These are phyloP conservation scores for Jatropha multifida DNA, from an alignment of 441 rosid species.

Conservation along the genomic window DNA sequence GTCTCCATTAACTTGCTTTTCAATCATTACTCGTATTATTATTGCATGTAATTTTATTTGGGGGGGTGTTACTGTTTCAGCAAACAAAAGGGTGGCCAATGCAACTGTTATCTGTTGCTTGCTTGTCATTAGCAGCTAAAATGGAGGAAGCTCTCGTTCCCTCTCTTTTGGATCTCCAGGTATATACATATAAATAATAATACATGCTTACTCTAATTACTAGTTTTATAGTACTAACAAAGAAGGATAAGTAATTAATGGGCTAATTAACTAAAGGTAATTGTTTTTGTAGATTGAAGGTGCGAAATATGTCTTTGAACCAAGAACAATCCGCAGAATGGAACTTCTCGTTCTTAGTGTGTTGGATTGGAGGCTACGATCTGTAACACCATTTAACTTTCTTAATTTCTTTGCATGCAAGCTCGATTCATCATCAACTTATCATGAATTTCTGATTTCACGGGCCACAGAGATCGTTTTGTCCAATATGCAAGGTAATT, in stretches of 20 bases:
- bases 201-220: not conserved
- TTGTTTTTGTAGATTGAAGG: conserved; percentile 57
- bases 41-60: not conserved
- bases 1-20: not conserved
- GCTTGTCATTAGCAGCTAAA: conserved; percentile 96
- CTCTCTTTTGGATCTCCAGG: conserved; percentile 80
- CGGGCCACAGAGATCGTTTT: conserved; percentile 71
- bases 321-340: conserved; percentile 86
- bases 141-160: conserved; percentile 99
- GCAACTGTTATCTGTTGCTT: conserved; percentile 89
- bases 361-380: conserved; percentile 92
- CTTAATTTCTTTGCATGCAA: conserved; percentile 82
- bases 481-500: conserved; percentile 75
- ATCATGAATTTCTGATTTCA: conserved; percentile 55
- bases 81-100: conserved; percentile 75
- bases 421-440: conserved; percentile 66
- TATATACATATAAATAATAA: conserved; percentile 9
- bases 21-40: not conserved
- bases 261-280: not conserved
- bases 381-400: conserved; percentile 84
- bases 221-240: not conserved
- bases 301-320: conserved; percentile 68
- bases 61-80: conserved; percentile 37
- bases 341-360: conserved; percentile 83
- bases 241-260: not conserved